Evolutionary conservation across 768 basidiomycete species (phyloP).

Genomic region (Roridomyces roridus): DNA sequence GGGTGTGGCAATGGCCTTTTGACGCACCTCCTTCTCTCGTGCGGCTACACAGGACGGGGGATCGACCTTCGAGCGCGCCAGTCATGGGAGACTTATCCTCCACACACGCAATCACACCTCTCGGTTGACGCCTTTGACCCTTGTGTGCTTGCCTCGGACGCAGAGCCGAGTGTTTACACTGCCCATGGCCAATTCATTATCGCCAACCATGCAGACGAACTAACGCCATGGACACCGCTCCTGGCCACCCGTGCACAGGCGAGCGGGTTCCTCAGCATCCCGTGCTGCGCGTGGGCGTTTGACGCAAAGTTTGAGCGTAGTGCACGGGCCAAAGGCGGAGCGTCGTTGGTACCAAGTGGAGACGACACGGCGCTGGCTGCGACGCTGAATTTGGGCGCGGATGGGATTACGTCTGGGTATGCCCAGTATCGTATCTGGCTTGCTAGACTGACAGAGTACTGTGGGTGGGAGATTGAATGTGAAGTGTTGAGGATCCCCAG

Average conservation of each 20-base stretch:
- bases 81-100: slow-evolving; percentile 85
- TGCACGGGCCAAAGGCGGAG: slow-evolving; percentile 27
- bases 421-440: slow-evolving; percentile 89
- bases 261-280: slow-evolving; percentile 81
- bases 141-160: slow-evolving; percentile 27
- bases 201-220: slow-evolving; percentile 95
- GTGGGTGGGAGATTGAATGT: slow-evolving; percentile 88
- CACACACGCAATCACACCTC: slow-evolving; percentile 62
- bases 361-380: slow-evolving; percentile 39
- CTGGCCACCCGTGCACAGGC: slow-evolving; percentile 67
- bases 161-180: slow-evolving; percentile 33
- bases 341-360: slow-evolving; percentile 35
- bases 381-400: slow-evolving; percentile 64
- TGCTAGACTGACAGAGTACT: slow-evolving; percentile 69
- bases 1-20: slow-evolving; percentile 96
- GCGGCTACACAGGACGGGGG: slow-evolving; percentile 86
- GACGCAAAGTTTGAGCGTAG: slow-evolving; percentile 68
- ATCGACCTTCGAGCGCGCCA: slow-evolving; percentile 85
- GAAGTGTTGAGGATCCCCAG: slow-evolving; percentile 91
- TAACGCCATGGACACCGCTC: slow-evolving; percentile 94
- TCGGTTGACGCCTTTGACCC: slow-evolving; percentile 79
- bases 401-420: slow-evolving; percentile 71
- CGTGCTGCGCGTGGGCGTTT: slow-evolving; percentile 90
- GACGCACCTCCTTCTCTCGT: slow-evolving; percentile 82
- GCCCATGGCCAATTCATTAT: slow-evolving; percentile 74